A percentile compares a stretch with the other conserved stretches of the same genome.
phyloP scores from a whole-genome alignment of 2,329 filamentous ascomycete species.

The Fusarium papillatum region DNA sequence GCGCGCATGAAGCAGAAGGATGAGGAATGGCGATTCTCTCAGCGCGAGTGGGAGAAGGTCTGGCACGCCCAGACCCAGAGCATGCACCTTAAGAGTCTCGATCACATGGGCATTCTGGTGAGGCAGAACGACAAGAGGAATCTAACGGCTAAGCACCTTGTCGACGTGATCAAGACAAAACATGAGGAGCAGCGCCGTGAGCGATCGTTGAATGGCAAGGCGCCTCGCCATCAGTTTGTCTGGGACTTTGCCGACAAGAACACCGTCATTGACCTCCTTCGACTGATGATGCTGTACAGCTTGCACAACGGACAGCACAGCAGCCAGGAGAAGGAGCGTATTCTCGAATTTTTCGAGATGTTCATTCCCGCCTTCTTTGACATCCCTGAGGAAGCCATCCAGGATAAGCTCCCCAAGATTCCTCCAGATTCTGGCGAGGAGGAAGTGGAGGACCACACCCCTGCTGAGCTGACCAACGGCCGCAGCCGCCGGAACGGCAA shows the following conservation, averaged over 20 bases:
- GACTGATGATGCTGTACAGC: constrained; percentile 74
- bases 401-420: constrained; percentile 76
- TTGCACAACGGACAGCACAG: constrained; percentile 79
- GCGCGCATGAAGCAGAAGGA: constrained; percentile 94
- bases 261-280: constrained; percentile 73
- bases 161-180: constrained; percentile 91
- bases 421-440: constrained; percentile 81
- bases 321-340: constrained; percentile 79
- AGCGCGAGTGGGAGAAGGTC: constrained; percentile 98
- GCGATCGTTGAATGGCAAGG: constrained; percentile 72
- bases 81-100: constrained; percentile 95
- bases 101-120: constrained; percentile 94
- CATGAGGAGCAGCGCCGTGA: constrained; percentile 90
- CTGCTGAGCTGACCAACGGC: constrained; percentile 78
- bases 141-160: constrained; percentile 90
- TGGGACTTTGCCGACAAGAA: constrained; percentile 81
- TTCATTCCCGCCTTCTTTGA: constrained; percentile 86
- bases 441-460: constrained; percentile 79
- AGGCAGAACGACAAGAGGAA: constrained; percentile 93
- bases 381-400: constrained; percentile 77
- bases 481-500: constrained; percentile 80
- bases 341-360: constrained; percentile 81
- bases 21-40: constrained; percentile 97
- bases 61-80: constrained; percentile 97
- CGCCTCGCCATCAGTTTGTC: constrained; percentile 79